A percentile compares a stretch with the other conserved stretches of the same genome.
These are phyloP conservation scores for Silene noctiflora DNA, from an alignment of 179 eudicot species.

Conservation along the genomic window DNA sequence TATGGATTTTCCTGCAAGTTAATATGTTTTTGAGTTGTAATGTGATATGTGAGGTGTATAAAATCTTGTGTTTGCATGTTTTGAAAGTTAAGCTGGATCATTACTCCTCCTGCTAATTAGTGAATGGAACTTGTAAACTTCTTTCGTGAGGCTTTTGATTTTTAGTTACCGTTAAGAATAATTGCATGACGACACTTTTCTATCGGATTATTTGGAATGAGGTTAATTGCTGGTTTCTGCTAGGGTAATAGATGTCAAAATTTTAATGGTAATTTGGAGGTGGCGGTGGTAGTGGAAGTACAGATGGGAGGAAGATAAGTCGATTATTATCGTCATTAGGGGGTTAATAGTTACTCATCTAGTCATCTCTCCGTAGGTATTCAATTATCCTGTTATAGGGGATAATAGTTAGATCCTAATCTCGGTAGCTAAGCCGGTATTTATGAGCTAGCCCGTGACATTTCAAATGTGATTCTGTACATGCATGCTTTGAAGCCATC, in stretches of 20 bases:
- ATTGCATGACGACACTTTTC: neutral
- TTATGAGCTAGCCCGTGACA: neutral
- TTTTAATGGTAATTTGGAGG: neutral
- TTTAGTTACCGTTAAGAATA: neutral
- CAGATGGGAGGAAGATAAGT: too few relatives aligned
- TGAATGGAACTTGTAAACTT: neutral
- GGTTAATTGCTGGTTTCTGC: neutral
- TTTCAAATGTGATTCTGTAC: neutral
- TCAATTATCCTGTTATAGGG: too few relatives aligned
- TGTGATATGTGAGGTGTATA: neutral
- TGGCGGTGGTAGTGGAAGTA: too few relatives aligned
- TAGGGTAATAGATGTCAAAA: neutral
- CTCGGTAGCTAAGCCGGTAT: neutral
- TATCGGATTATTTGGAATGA: neutral
- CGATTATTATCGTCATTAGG: too few relatives aligned
- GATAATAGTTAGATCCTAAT: too few relatives aligned
- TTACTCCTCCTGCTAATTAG: neutral
- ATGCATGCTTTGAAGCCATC: neutral
- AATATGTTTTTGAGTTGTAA: neutral
- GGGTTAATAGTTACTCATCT: neutral
- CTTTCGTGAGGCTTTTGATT: neutral
- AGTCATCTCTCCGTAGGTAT: neutral
- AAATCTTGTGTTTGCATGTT: too few relatives aligned
- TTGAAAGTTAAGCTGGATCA: neutral
- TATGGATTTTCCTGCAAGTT: neutral